Evolutionary conservation across 202 grass and related monocot species (phyloP).

Genomic region (Carex sylvatica): DNA sequence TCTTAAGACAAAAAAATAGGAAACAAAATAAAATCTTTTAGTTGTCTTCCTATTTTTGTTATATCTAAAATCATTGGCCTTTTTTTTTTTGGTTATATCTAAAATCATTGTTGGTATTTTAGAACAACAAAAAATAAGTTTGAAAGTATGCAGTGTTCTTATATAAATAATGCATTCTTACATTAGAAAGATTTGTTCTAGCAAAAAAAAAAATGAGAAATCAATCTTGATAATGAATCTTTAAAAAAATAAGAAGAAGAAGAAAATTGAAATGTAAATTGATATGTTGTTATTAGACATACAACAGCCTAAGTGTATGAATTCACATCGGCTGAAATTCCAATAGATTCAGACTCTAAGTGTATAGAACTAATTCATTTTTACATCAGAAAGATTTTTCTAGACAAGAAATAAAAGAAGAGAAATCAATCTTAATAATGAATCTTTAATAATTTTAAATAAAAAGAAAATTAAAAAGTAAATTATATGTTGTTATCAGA

Average conservation of each 20-base stretch:
- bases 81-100: neutral
- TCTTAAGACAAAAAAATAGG: neutral
- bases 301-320: neutral
- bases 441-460: too few species aligned
- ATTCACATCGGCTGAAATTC: too few species aligned
- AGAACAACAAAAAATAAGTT: neutral
- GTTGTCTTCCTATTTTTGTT: neutral
- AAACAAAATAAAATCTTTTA: neutral
- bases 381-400: neutral
- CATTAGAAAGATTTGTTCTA: neutral
- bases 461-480: too few species aligned
- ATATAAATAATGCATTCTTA: neutral
- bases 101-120: neutral
- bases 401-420: neutral
- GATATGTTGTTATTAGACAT: too few species aligned
- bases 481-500: too few species aligned
- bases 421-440: neutral
- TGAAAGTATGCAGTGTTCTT: neutral
- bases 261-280: too few species aligned
- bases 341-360: too few species aligned
- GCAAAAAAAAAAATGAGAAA: neutral
- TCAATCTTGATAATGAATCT: neutral
- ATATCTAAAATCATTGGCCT: neutral
- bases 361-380: neutral
- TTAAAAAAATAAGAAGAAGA: too few species aligned